Evolutionary conservation across 805 yeast species (phyloP), one percentile per base, ranked within the genome.

Genomic region (Candida nanaspora): DNA sequence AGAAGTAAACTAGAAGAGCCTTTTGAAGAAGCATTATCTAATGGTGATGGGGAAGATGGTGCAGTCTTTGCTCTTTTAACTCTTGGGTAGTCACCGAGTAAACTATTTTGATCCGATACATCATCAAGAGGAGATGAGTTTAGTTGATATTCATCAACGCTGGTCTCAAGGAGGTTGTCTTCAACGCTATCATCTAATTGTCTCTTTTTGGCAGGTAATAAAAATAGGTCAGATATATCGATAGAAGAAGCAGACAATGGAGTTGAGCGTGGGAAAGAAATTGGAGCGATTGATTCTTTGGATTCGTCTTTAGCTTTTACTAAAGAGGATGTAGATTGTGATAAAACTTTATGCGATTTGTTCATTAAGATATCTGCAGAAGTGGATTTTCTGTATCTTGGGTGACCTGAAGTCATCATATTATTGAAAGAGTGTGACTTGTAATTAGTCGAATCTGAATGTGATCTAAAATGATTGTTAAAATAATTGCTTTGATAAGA

Each of bases 401-500:
- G 58, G 3, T 23, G 29, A 16, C 16, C 20, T 3, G 14, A 15
- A 11, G 6, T 6, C 4, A 6, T 19, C 57, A 54, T 50, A 18
- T 44, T 45, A 46, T 55, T 42, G 30, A 44, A 52, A 7, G 49
- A 48, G 23, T 42, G 38, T 21, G 59, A 55, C 42, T 51, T 54
- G 26, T 48, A 23, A 37, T 54, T 51, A 19, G 60, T 55, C 4
- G 62, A 51, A 41, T 59, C 63, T 19, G 61, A 55, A 23, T 56
- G 62, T 16, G 65, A 60, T 49, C 63, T 48, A 7, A 51, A 39
- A 41, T 56, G 62, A 35, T 49, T 52, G 11, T 31, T 31, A 8
- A 31, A 31, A 22, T 6, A 18, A 31, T 31, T 31, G 19, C 21
- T 31, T 31, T 31, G 34, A 18, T 31, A 31, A 18, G 22, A 15